Evolutionary conservation across 768 basidiomycete species (phyloP).

Genomic region (Suillus alpinus): DNA sequence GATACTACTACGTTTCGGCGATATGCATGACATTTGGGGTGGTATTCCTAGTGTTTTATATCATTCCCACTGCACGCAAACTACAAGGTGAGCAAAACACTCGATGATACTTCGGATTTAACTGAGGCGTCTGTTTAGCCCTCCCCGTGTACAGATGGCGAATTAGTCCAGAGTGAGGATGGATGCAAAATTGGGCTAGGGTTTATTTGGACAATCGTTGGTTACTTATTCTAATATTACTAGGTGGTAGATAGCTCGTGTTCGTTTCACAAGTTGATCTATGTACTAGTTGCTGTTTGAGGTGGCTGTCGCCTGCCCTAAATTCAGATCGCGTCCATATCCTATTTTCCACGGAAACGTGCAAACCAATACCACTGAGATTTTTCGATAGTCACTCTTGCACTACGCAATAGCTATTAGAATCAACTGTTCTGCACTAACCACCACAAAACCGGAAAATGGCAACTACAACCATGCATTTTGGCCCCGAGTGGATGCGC

Average conservation of each 20-base stretch:
- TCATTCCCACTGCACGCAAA: conserved; percentile 79
- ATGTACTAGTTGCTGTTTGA: background rate
- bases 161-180: conserved; percentile 38
- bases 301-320: conserved; percentile 30
- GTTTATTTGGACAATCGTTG: background rate
- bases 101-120: background rate
- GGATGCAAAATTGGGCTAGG: background rate
- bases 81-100: conserved; percentile 68
- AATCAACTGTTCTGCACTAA: conserved; percentile 8
- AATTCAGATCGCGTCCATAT: conserved; percentile 17
- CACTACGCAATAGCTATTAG: conserved; percentile 10
- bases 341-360: conserved; percentile 25
- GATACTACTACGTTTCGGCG: conserved; percentile 83
- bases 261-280: background rate
- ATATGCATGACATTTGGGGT: conserved; percentile 82
- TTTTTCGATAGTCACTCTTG: conserved; percentile 18
- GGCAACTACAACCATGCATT: conserved; percentile 75
- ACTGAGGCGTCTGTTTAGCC: conserved; percentile 35
- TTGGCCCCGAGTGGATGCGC: conserved; percentile 93
- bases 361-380: conserved; percentile 14
- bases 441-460: conserved; percentile 27
- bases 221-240: conserved; percentile 1
- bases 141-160: conserved; percentile 73
- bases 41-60: conserved; percentile 67
- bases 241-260: background rate